Evolutionary conservation across 345 rosid species (phyloP), one percentile per base, ranked within the genome.

Genomic region (Murraya koenigii): DNA sequence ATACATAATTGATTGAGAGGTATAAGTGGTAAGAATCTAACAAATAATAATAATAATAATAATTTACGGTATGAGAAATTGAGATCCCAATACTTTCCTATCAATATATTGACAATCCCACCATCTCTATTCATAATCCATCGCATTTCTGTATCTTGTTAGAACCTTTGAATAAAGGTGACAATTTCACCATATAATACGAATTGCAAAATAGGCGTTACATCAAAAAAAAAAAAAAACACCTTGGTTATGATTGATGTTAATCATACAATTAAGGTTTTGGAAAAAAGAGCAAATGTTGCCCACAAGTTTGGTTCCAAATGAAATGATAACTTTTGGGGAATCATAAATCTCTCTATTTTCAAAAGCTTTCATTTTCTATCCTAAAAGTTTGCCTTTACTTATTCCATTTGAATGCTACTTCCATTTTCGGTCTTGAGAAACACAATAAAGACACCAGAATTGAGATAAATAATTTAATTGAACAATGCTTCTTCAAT

Each of bases 401-500:
- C 1, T 58, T n/a, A 8, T 2, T 58, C 6, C 1, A 58, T 5
- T 58, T 23, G 61, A n/a, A 8, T 56, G 61, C 8, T 1, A 1
- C 68, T 65, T 33, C 9, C 25, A 36, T 41, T 41, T 41, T 41
- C 13, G 10, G 10, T 41, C 10, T 41, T 11, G 14, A 2, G 14
- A 41, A 41, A 41, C 10, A 41, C 3, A 3, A 6, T 17, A 33
- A n/a, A 62, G 8, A 36, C 10, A 1, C 39, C 20, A 20, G 23
- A 63, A 63, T 26, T 11, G 10, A 0, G 15, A 0, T 11, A 10
- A 41, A 5, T 70, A 7, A 0, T 26, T 19, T 17, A 1, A 17
- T 7, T 0, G 56, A 52, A 19, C 7, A 23, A 0, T 1, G n/a
- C 10, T 3, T 3, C 0, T 1, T 10, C 2, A 2, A 0, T 0